These are phyloP conservation scores for Quercus wislizeni DNA, from an alignment of 306 rosid genomes.

Conservation along the genomic window DNA sequence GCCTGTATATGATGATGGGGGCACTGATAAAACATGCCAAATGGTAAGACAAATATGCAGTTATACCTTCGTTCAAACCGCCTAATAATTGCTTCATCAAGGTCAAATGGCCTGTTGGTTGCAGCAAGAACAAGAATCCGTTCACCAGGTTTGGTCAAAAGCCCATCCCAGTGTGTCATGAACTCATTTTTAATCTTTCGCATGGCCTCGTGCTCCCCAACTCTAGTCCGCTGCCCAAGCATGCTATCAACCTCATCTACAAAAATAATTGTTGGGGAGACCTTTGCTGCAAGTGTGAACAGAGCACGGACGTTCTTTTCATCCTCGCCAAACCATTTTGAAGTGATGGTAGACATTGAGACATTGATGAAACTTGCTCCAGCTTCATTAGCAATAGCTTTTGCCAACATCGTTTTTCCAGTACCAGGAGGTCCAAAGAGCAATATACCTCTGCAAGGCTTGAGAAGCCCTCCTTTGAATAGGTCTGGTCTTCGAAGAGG, in stretches of 20 bases:
- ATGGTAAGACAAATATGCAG: neutral
- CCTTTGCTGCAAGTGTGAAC: slow-evolving; percentile 78
- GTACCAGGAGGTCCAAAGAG: slow-evolving; percentile 92
- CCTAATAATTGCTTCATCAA: slow-evolving; percentile 86
- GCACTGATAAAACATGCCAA: slow-evolving; percentile 9
- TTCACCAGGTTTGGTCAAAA: slow-evolving; percentile 55
- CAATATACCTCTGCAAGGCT: slow-evolving; percentile 78
- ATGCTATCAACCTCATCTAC: slow-evolving; percentile 87
- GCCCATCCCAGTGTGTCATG: slow-evolving; percentile 87
- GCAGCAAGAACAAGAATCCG: slow-evolving; percentile 77
- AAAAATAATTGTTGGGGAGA: slow-evolving; percentile 76
- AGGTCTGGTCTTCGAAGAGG: slow-evolving; percentile 84
- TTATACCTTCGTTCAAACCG: slow-evolving; percentile 76
- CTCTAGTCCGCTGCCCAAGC: slow-evolving; percentile 81
- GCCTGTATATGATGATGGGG: neutral
- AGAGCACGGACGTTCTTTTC: slow-evolving; percentile 78
- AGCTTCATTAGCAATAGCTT: slow-evolving; percentile 83
- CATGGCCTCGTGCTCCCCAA: slow-evolving; percentile 73
- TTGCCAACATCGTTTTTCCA: slow-evolving; percentile 84
- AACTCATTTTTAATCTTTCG: slow-evolving; percentile 82
- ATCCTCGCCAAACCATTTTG: slow-evolving; percentile 73
- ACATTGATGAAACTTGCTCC: slow-evolving; percentile 85
- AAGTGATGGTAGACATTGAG: slow-evolving; percentile 75
- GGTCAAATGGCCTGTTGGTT: slow-evolving; percentile 85
- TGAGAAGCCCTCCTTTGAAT: slow-evolving; percentile 68